Conservation (phyloP, 768 basidiomycete genomes). For the Collybiopsis confluens region DNA sequence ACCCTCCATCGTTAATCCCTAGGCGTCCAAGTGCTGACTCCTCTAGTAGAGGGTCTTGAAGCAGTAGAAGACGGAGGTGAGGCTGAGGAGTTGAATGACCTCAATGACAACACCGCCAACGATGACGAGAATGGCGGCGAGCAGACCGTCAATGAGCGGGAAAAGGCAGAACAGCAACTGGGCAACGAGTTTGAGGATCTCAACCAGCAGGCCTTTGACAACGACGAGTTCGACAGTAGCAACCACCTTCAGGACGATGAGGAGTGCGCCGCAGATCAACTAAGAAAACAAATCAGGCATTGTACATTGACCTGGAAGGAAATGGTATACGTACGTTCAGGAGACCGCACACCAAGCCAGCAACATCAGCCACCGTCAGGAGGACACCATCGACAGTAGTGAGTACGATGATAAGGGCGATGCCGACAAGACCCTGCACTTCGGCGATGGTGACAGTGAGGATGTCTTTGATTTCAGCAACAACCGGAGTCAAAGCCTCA, state of each 20-base stretch:
- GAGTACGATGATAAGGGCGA: slow-evolving; percentile 5
- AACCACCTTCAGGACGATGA: slow-evolving; percentile 5
- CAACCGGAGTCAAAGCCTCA: slow-evolving; percentile 7
- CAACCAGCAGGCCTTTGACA: slow-evolving; percentile 4
- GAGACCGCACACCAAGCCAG: slow-evolving; percentile 5
- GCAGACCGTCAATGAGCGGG: slow-evolving; percentile 6
- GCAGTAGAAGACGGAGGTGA: not conserved
- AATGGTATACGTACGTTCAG: slow-evolving; percentile 3
- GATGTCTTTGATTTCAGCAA: slow-evolving; percentile 3
- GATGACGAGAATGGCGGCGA: slow-evolving; percentile 7
- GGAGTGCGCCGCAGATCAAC: slow-evolving; percentile 9
- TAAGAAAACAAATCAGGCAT: not conserved
- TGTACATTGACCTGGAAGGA: not conserved
- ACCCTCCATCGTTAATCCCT: no score
- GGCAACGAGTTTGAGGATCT: slow-evolving; percentile 3
- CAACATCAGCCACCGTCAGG: slow-evolving; percentile 6
- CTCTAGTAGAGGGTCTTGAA: not conserved
- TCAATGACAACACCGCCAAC: slow-evolving; percentile 3
- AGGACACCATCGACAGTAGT: slow-evolving; percentile 8
- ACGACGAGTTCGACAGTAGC: not conserved
- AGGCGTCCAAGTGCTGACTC: no score
- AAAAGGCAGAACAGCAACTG: slow-evolving; percentile 9
- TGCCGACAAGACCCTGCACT: slow-evolving; percentile 4
- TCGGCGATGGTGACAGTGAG: slow-evolving; percentile 7
- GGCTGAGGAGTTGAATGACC: not conserved